Percentiles rank a stretch among this genome's conserved stretches.
phyloP scores from a whole-genome alignment of 768 basidiomycete genomes.

The Saitozyma sp. region DNA sequence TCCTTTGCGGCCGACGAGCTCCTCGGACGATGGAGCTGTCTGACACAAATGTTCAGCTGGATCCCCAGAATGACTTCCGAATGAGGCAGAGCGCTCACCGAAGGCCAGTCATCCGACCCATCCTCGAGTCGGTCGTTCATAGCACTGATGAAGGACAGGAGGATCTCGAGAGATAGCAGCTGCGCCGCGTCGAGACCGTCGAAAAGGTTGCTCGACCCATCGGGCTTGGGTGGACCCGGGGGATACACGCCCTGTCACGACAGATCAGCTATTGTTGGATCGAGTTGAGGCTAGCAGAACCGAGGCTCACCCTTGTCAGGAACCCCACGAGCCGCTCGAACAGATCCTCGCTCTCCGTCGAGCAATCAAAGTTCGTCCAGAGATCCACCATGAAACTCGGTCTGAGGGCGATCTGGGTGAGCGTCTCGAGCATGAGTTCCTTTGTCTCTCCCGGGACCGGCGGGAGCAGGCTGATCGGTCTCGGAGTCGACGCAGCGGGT shows the following conservation, averaged over 20 bases:
- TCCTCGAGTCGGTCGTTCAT: slow-evolving; percentile 71
- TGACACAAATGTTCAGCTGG: slow-evolving; percentile 40
- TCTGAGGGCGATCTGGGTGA: slow-evolving; percentile 75
- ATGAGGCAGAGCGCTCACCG: slow-evolving; percentile 53
- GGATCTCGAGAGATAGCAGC: slow-evolving; percentile 79
- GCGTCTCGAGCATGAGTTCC: slow-evolving; percentile 83
- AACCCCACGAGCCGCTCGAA: slow-evolving; percentile 88
- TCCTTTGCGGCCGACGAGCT: slow-evolving; percentile 69
- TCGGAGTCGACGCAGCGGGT: slow-evolving; percentile 52
- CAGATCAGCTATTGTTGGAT: slow-evolving; percentile 1
- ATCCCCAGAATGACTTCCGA: slow-evolving; percentile 1
- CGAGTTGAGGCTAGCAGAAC: background rate
- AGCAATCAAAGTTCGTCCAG: slow-evolving; percentile 95
- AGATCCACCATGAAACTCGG: slow-evolving; percentile 93
- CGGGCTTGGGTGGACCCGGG: slow-evolving; percentile 60
- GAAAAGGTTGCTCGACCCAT: slow-evolving; percentile 62
- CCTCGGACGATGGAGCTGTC: slow-evolving; percentile 62
- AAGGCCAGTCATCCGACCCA: slow-evolving; percentile 63
- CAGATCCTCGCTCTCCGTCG: slow-evolving; percentile 92
- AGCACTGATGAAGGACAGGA: slow-evolving; percentile 81
- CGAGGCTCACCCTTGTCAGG: slow-evolving; percentile 65
- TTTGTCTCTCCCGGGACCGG: slow-evolving; percentile 85
- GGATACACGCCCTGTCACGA: slow-evolving; percentile 73
- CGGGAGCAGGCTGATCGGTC: slow-evolving; percentile 45
- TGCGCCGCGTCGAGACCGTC: slow-evolving; percentile 66